phyloP scores from a whole-genome alignment of 1,139 yeast genomes.

The Zygotorulaspora mrakii region DNA sequence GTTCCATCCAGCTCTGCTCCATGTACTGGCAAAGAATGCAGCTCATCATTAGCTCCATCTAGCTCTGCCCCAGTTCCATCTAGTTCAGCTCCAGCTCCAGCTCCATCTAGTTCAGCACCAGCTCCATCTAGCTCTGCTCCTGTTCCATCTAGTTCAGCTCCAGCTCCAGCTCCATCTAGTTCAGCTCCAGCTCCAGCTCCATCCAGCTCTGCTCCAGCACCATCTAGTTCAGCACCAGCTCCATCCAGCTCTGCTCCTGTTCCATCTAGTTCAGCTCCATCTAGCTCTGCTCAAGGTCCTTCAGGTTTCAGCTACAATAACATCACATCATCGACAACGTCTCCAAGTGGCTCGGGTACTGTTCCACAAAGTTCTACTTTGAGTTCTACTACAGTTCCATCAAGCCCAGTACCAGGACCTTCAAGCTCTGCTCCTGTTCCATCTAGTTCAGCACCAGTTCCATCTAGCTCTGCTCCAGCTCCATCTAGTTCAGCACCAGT shows the following conservation, averaged over 20 bases:
- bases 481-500: neutral
- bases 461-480: slow-evolving; percentile 1
- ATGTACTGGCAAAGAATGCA: neutral
- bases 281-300: slow-evolving; percentile 3
- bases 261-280: slow-evolving; percentile 3
- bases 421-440: slow-evolving; percentile 1
- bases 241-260: slow-evolving; percentile 1
- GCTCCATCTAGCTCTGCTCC: slow-evolving; percentile 2
- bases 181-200: neutral
- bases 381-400: neutral
- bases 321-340: no score
- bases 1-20: neutral
- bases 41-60: neutral
- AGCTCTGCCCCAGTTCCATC: slow-evolving; percentile 4
- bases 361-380: no score
- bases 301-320: no score
- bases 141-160: slow-evolving; percentile 1
- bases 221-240: neutral
- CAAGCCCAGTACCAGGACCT: neutral
- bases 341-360: no score
- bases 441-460: slow-evolving; percentile 1
- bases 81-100: neutral
- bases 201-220: neutral
- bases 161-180: neutral
- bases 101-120: slow-evolving; percentile 1